phyloP scores from a whole-genome alignment of 1,139 yeast genomes.

The Kluyveromyces sp. region DNA sequence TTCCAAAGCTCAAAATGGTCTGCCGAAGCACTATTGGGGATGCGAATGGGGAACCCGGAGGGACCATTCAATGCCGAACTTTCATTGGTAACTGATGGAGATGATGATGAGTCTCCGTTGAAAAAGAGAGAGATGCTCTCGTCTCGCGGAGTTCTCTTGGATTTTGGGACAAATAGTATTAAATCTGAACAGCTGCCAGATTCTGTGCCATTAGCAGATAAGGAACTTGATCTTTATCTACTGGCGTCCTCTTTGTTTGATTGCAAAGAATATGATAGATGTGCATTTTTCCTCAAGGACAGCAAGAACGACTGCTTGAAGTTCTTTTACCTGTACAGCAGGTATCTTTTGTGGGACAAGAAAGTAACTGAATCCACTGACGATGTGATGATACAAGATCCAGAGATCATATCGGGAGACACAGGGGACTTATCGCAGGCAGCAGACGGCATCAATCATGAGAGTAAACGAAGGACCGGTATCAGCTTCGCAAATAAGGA shows the following conservation, averaged over 20 bases:
- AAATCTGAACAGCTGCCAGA: constrained; percentile 1
- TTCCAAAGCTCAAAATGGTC: constrained; percentile 75
- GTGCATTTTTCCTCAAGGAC: constrained; percentile 51
- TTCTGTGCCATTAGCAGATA: constrained; percentile 16
- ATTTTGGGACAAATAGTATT: neutral
- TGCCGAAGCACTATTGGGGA: constrained; percentile 66
- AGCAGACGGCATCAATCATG: constrained; percentile 6
- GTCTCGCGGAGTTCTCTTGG: constrained; percentile 2
- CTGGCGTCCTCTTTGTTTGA: constrained; percentile 73
- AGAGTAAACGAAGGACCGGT: constrained; percentile 6
- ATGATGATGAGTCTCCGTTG: constrained; percentile 18
- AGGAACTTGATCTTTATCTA: constrained; percentile 42
- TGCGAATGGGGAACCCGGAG: constrained; percentile 28
- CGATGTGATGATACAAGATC: constrained; percentile 39
- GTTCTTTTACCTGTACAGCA: constrained; percentile 64
- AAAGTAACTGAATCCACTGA: constrained; percentile 67
- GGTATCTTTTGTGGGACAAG: constrained; percentile 68
- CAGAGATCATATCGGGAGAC: constrained; percentile 18
- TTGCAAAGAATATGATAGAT: constrained; percentile 80
- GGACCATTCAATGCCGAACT: constrained; percentile 5
- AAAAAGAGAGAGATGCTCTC: constrained; percentile 8
- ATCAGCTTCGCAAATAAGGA: constrained; percentile 4
- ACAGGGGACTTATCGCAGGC: constrained; percentile 10
- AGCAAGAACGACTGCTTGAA: constrained; percentile 49
- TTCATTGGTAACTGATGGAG: constrained; percentile 11